Conservation (phyloP, 176 grass and related monocot species). For the Dendrocalamus sinicus region DNA sequence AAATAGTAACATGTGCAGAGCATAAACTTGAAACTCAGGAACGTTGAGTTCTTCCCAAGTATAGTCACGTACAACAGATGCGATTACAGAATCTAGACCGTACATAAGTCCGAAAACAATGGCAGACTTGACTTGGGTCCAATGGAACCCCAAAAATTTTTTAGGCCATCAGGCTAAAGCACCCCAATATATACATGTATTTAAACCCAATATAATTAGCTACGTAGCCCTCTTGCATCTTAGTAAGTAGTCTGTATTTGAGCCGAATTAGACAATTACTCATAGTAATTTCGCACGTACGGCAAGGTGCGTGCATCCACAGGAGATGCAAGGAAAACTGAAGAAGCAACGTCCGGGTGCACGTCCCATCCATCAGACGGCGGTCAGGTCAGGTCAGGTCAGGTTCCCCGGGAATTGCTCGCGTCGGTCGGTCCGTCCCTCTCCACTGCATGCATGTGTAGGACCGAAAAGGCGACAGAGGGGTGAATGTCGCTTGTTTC, state of each 20-base stretch:
- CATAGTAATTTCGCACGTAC: too few relatives aligned
- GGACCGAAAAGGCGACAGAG: too few relatives aligned
- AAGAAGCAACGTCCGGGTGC: neutral
- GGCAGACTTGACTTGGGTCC: neutral
- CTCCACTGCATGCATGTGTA: neutral
- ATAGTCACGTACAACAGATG: neutral
- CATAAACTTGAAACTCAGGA: neutral
- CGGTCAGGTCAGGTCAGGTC: neutral
- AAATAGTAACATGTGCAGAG: too few relatives aligned
- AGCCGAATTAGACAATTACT: too few relatives aligned
- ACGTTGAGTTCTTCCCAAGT: neutral
- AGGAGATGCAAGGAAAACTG: neutral
- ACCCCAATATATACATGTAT: too few relatives aligned
- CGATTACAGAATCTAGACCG: neutral
- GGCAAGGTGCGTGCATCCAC: too few relatives aligned
- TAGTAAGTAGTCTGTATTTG: too few relatives aligned
- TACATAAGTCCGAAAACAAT: too few relatives aligned
- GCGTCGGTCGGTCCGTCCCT: conserved; percentile 26
- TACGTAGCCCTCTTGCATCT: too few relatives aligned
- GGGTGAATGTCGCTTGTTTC: too few relatives aligned
- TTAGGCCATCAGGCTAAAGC: too few relatives aligned
- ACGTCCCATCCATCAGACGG: conserved; percentile 15
- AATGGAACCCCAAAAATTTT: too few relatives aligned
- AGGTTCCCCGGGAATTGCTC: conserved; percentile 32
- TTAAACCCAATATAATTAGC: neutral